Base-by-base conservation (phyloP, 106 monocot genomes). In the Alisma plantagoaquatica region DNA sequence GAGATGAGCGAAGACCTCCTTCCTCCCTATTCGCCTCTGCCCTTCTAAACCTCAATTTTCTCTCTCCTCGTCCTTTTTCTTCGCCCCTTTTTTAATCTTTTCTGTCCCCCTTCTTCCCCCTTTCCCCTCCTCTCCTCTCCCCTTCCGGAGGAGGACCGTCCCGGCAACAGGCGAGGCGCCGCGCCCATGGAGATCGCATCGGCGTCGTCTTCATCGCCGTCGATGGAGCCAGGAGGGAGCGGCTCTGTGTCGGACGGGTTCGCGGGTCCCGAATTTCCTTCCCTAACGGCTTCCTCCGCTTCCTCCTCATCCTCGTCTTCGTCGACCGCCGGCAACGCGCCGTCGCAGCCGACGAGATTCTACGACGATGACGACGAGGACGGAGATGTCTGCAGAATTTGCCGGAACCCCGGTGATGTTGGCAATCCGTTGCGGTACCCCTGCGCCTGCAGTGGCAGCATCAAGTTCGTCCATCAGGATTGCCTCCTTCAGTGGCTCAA, bases 401-500 rank as follows among this genome's bases (percentile, higher is more conserved):
- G 98, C 70, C 73, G 98, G 38, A 98, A 98, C 64, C 85, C 85
- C 0, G 85, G 85, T 0, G 98, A 98, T 3, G 44, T 44, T 5
- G 82, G 79, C 2, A 81, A 90, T 42, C 98, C 90, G 43, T 74
- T 98, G 8, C 65, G 90, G 27, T 98, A 90, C 49, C 98, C 98
- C 5, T 98, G 98, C 74, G 98, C 98, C 17, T 98, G 98, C 77
- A 98, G 98, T 70, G 98, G 98, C 1, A 98, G 98, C 70, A 98
- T 98, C 75, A 98, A 98, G 72, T 98, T 59, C 61, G 98, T 98
- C 30, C 98, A 98, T 53, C 90, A 98, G 78, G 90, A 98, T 43
- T 98, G 98, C 76, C 90, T 98, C 62, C 77, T 98, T 1, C 98
- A 86, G 85, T 98, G 98, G 98, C 85, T 98, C 45, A 86, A 79